phyloP scores from a whole-genome alignment of 768 basidiomycete species.

The Pholiota molesta region DNA sequence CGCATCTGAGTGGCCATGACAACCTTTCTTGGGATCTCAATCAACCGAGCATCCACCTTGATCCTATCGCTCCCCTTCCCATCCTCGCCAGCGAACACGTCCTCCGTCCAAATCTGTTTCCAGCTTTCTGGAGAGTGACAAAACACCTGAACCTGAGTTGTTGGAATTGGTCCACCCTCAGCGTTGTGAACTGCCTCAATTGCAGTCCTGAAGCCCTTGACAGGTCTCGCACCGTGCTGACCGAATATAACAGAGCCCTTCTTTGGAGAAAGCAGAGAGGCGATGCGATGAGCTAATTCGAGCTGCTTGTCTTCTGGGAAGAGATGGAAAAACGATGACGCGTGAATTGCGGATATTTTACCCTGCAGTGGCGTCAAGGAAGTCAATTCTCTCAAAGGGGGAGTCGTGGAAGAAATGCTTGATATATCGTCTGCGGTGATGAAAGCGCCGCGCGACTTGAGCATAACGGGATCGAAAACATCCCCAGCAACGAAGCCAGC shows the following conservation, averaged over 20 bases:
- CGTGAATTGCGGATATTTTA: constrained; percentile 49
- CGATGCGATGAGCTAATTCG: constrained; percentile 31
- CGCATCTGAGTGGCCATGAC: neutral
- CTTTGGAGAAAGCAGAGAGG: constrained; percentile 33
- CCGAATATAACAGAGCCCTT: constrained; percentile 39
- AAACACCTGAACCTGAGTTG: constrained; percentile 31
- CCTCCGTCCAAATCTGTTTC: constrained; percentile 35
- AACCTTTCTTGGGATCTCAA: constrained; percentile 6
- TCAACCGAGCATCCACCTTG: constrained; percentile 19
- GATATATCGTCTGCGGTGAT: neutral
- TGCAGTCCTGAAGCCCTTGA: constrained; percentile 29
- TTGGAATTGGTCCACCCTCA: neutral
- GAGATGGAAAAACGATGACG: constrained; percentile 39
- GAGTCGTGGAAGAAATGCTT: constrained; percentile 4
- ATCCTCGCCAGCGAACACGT: constrained; percentile 30
- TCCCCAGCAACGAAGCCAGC: constrained; percentile 60
- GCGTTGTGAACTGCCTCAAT: neutral
- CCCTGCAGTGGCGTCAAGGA: constrained; percentile 38
- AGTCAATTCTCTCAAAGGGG: constrained; percentile 19
- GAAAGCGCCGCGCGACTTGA: constrained; percentile 33
- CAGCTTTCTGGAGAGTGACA: constrained; percentile 42
- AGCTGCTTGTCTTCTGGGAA: constrained; percentile 36
- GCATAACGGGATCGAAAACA: constrained; percentile 46
- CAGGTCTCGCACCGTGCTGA: constrained; percentile 36
- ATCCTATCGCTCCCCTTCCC: constrained; percentile 12